Percentiles rank a stretch among this genome's conserved stretches.
phyloP scores from a whole-genome alignment of 345 rosid species.

The Euphorbia tirucalli region DNA sequence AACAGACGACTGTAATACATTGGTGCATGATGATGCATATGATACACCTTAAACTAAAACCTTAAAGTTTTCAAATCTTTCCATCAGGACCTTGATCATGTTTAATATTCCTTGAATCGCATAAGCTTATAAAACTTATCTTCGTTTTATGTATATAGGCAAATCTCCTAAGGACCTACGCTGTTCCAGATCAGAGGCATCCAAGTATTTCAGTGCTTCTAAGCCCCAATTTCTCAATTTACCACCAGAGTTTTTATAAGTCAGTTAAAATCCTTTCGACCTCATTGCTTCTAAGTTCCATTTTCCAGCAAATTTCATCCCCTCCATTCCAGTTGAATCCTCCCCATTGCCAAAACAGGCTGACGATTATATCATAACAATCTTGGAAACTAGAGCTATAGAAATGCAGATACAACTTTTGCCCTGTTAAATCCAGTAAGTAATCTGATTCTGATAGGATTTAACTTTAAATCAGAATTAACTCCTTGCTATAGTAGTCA shows the following conservation, averaged over 20 bases:
- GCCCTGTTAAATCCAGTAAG: neutral
- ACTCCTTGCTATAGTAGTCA: neutral
- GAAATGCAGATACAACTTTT: neutral
- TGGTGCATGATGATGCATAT: neutral
- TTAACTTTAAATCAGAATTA: neutral
- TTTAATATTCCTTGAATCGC: neutral
- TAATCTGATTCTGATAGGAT: neutral
- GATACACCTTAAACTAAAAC: neutral
- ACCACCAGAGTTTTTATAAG: constrained; percentile 8
- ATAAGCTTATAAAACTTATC: neutral
- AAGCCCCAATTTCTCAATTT: neutral
- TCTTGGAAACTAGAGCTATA: neutral
- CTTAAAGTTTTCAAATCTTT: neutral
- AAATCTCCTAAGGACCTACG: neutral
- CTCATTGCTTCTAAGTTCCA: neutral
- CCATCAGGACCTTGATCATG: neutral
- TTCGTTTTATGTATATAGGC: neutral
- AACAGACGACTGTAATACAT: neutral
- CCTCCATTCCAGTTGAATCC: neutral
- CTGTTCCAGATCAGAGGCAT: neutral
- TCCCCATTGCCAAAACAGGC: constrained; percentile 1
- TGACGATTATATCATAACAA: neutral
- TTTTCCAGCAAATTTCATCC: neutral
- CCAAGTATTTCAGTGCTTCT: neutral
- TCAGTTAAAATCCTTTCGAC: neutral